Conservation (phyloP, 2,329 filamentous ascomycete species). For the Trichoderma aggressivum region DNA sequence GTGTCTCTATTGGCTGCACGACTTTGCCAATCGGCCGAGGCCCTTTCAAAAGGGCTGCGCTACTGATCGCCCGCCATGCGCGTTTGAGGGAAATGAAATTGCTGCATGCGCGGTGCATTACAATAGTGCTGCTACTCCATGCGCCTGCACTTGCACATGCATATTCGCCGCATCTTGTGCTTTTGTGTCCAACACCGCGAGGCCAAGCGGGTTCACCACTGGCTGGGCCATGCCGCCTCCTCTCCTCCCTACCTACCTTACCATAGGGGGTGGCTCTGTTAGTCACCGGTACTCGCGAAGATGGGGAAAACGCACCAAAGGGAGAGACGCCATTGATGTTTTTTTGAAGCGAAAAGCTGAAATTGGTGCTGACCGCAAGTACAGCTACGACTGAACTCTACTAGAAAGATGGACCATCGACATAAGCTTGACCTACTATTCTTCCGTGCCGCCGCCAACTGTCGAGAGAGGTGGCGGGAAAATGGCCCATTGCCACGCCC, state of each 20-base stretch:
- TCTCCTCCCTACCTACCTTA: no score
- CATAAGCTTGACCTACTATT: background rate
- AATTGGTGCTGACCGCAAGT: background rate
- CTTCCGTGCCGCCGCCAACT: background rate
- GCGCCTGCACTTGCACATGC: background rate
- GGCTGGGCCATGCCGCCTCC: background rate
- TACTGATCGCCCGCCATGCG: conserved; percentile 12
- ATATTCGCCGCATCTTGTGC: background rate
- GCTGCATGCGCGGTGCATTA: conserved; percentile 8
- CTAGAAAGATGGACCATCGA: background rate
- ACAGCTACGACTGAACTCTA: background rate
- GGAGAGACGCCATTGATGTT: background rate
- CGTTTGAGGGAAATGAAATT: conserved; percentile 17
- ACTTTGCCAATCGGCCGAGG: conserved; percentile 8
- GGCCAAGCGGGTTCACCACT: background rate
- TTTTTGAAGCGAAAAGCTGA: background rate
- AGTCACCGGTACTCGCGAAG: background rate
- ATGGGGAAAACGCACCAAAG: background rate
- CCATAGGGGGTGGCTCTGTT: background rate
- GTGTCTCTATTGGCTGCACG: conserved; percentile 6
- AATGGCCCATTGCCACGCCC: background rate
- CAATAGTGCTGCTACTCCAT: background rate
- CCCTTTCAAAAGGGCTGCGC: conserved; percentile 10
- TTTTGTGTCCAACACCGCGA: background rate
- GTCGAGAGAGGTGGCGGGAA: background rate